phyloP scores from a whole-genome alignment of 768 basidiomycete species.

The Boletales sp. region DNA sequence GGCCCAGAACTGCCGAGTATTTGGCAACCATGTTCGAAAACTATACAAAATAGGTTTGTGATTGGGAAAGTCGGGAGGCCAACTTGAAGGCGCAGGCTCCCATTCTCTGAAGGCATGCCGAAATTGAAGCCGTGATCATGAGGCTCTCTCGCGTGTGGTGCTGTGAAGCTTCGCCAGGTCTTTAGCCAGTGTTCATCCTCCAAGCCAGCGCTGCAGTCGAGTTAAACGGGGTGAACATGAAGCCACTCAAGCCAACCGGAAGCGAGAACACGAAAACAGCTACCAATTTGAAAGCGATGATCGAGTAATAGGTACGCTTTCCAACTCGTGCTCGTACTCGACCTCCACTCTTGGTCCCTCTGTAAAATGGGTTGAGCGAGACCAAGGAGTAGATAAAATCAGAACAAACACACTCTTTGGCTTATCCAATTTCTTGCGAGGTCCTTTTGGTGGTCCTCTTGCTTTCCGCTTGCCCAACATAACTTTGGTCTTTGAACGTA shows the following conservation, averaged over 20 bases:
- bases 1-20: no score
- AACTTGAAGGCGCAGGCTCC: no score
- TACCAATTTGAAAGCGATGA: constrained; percentile 55
- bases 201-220: no score
- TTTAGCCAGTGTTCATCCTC: no score
- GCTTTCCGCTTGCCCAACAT: constrained; percentile 70
- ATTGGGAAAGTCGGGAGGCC: no score
- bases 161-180: no score
- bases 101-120: no score
- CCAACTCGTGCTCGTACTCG: constrained; percentile 94
- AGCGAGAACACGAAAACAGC: constrained; percentile 5
- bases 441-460: constrained; percentile 35
- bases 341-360: constrained; percentile 85
- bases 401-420: constrained; percentile 51
- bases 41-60: no score
- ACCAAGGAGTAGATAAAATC: not conserved
- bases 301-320: constrained; percentile 54
- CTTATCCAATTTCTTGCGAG: constrained; percentile 56
- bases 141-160: no score
- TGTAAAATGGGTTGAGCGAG: constrained; percentile 27
- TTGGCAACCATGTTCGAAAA: no score
- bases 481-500: constrained; percentile 38
- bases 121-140: no score
- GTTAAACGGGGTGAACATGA: no score
- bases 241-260: not conserved